Percentiles rank a stretch among this genome's conserved stretches.
phyloP scores from a whole-genome alignment of 768 basidiomycete genomes.

The Boletus pseudopeckii region DNA sequence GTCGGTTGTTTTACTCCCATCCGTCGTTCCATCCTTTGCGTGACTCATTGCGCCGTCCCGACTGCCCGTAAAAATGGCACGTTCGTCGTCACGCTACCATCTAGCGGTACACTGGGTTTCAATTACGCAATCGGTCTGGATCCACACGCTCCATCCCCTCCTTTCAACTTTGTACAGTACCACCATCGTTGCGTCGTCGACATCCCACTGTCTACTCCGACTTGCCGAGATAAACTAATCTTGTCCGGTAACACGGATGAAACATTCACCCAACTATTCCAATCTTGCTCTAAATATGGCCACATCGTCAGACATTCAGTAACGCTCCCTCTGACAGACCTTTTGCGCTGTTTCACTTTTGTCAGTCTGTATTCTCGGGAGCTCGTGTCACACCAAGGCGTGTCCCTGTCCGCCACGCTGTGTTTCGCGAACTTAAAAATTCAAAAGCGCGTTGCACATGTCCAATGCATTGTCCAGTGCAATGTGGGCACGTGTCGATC shows the following conservation, averaged over 20 bases:
- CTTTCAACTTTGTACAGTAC: background rate
- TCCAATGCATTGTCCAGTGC: background rate
- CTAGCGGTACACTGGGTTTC: too few relatives aligned
- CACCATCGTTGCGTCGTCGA: background rate
- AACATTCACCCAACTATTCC: background rate
- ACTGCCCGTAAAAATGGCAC: background rate
- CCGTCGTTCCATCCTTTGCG: background rate
- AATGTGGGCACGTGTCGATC: slow-evolving; percentile 11
- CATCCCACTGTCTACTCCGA: background rate
- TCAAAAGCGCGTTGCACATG: background rate
- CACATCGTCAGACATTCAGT: background rate
- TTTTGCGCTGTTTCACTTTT: background rate
- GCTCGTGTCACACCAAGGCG: background rate
- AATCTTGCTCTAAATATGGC: background rate
- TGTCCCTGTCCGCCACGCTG: slow-evolving; percentile 11
- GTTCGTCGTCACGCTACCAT: background rate
- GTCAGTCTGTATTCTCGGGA: background rate
- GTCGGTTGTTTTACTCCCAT: background rate
- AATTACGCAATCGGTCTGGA: background rate
- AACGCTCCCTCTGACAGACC: background rate
- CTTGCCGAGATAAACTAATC: slow-evolving; percentile 11
- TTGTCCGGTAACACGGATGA: background rate
- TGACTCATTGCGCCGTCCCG: background rate
- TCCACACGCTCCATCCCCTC: background rate
- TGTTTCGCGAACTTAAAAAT: background rate